phyloP scores from a whole-genome alignment of 345 rosid species.

The Durio zibethinus region DNA sequence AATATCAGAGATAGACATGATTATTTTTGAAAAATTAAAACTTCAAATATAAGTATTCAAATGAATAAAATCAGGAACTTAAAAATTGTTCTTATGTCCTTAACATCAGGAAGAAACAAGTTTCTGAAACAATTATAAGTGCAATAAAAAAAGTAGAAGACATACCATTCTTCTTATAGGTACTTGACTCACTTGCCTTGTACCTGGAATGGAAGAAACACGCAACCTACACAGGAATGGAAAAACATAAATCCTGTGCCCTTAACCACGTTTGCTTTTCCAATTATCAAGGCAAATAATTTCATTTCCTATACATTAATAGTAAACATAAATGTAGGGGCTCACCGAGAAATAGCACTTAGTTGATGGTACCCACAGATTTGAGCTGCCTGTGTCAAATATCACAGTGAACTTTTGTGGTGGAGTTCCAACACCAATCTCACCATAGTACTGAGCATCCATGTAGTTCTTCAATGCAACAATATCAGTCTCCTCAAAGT shows the following conservation, averaged over 20 bases:
- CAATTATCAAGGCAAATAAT: not conserved
- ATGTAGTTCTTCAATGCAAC: constrained; percentile 72
- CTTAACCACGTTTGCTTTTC: not conserved
- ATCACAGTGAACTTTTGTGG: constrained; percentile 90
- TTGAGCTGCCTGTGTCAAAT: constrained; percentile 94
- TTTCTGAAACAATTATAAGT: not conserved
- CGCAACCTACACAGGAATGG: constrained; percentile 49
- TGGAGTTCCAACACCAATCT: constrained; percentile 89
- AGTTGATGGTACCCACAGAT: constrained; percentile 97
- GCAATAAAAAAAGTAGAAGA: constrained; percentile 18
- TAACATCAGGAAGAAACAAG: not conserved
- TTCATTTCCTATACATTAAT: not conserved
- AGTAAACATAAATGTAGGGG: constrained; percentile 3
- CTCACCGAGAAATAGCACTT: constrained; percentile 84
- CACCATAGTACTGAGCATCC: constrained; percentile 98
- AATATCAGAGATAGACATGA: not conserved
- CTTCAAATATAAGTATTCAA: not conserved
- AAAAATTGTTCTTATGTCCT: not conserved
- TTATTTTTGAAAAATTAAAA: not conserved
- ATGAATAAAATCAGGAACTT: not conserved
- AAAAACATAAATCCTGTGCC: not conserved
- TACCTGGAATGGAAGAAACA: constrained; percentile 79
- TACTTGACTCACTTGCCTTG: constrained; percentile 65
- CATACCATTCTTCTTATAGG: constrained; percentile 81
- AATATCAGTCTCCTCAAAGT: constrained; percentile 45